phyloP scores from a whole-genome alignment of 257 asterid genomes.

The Penstemon davidsonii region DNA sequence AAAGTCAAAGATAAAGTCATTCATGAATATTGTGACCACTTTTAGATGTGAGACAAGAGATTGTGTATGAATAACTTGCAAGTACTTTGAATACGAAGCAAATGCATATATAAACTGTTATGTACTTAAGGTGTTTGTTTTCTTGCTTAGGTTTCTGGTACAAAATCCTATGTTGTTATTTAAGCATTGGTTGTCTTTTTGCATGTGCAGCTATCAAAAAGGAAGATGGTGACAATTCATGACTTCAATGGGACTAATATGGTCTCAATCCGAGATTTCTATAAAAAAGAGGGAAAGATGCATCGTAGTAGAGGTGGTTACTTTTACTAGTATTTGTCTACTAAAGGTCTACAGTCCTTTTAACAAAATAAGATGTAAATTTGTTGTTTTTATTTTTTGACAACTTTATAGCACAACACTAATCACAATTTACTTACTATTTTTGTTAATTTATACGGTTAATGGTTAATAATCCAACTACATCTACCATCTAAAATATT shows the following conservation, averaged over 20 bases:
- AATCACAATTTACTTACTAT: background rate
- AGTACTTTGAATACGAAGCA: background rate
- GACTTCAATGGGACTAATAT: slow-evolving; percentile 38
- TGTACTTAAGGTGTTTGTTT: slow-evolving; percentile 10
- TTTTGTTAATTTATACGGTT: slow-evolving; percentile 5
- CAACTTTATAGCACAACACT: no score
- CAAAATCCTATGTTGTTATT: background rate
- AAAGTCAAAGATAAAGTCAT: background rate
- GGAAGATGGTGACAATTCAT: slow-evolving; percentile 49
- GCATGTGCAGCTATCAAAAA: slow-evolving; percentile 48
- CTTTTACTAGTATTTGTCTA: slow-evolving; percentile 11
- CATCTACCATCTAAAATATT: background rate
- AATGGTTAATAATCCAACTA: background rate
- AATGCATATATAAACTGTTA: background rate
- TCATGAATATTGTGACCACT: background rate
- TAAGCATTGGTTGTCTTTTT: slow-evolving; percentile 20
- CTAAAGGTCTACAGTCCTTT: no score
- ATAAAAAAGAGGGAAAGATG: slow-evolving; percentile 45
- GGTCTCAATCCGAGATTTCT: slow-evolving; percentile 59
- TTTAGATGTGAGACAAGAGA: background rate
- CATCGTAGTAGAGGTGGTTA: slow-evolving; percentile 47
- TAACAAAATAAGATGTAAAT: background rate
- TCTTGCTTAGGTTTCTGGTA: slow-evolving; percentile 12
- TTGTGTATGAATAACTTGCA: background rate
- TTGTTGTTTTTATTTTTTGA: background rate